A percentile compares a stretch with the other conserved stretches of the same genome.
phyloP scores from a whole-genome alignment of 176 grass and related monocot genomes.

The Neostapfia colusana region DNA sequence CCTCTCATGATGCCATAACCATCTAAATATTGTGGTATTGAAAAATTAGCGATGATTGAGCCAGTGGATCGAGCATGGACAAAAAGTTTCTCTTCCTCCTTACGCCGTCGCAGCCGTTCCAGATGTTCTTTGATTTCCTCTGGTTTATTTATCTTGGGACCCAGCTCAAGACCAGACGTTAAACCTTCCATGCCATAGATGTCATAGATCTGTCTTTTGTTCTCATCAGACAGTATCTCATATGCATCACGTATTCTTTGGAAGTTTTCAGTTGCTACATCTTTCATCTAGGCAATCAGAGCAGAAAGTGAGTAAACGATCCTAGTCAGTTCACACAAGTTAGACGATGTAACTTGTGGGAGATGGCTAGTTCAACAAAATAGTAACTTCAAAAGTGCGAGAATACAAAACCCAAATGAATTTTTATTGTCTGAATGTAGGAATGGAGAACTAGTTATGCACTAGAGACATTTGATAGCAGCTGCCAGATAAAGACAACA shows the following conservation, averaged over 20 bases:
- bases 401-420: conserved; percentile 11
- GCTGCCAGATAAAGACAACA: neutral
- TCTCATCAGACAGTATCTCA: conserved; percentile 72
- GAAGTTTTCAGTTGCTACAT: conserved; percentile 94
- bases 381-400: conserved; percentile 17
- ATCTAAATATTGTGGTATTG: conserved; percentile 70
- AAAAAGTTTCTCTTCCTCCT: conserved; percentile 75
- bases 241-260: conserved; percentile 90
- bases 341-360: neutral
- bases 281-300: conserved; percentile 75
- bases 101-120: conserved; percentile 72
- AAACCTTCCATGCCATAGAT: conserved; percentile 99
- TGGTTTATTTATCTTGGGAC: conserved; percentile 79
- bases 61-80: conserved; percentile 57
- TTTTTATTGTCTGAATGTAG: neutral
- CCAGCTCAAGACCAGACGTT: conserved; percentile 84
- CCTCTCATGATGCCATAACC: conserved; percentile 73
- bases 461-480: conserved; percentile 7
- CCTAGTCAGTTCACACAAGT: conserved; percentile 25
- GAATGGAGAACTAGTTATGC: neutral
- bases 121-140: conserved; percentile 88
- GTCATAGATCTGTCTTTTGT: conserved; percentile 98
- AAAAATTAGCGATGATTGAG: conserved; percentile 65
- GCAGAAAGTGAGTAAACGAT: conserved; percentile 29
- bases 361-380: conserved; percentile 30